Evolutionary conservation across 352 stramenopile genomes (phyloP), one percentile per base, ranked within the genome.

Genomic region (Aphanomyces astaci): DNA sequence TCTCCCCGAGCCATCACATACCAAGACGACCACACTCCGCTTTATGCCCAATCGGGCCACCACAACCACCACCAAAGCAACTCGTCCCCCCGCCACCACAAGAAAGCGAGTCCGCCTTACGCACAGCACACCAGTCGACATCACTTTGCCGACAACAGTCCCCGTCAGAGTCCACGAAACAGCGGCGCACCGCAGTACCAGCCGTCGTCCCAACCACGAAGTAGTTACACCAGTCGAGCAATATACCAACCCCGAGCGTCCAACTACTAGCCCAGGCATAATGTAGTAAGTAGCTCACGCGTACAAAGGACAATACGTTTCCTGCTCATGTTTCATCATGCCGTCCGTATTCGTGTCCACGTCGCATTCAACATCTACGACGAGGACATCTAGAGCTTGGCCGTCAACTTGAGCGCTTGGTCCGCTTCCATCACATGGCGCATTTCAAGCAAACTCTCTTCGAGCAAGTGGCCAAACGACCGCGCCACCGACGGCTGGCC

Each of bases 361-460:
- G n/a, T n/a, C n/a, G n/a, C n/a, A n/a, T n/a, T n/a, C n/a, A n/a
- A n/a, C n/a, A n/a, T n/a, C n/a, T n/a, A n/a, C n/a, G n/a, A n/a
- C n/a, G n/a, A n/a, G n/a, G n/a, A n/a, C n/a, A n/a, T 36, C 27
- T 66, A 66, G 33, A 66, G 27, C 48, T 66, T 66, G 60, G 60
- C 28, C n/a, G 11, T 4, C 19, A 66, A 10, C 39, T 66, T 54
- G 60, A 66, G 60, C 1, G n/a, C 9, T 30, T 66, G 60, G 27
- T 66, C 60, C 22, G 60, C 60, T 30, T 72, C 59, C 22, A 92
- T 87, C 59, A 92, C 78, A 59, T 84, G 75, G 65, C 87, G 79
- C 84, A 92, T 92, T 64, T 92, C 82, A 7, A 89, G 54, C 7
- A 92, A 77, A 25, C 82, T 89, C 71, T 90, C 82, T 54, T 89